Percentiles rank a stretch among this genome's conserved stretches.
Conservation (phyloP, 306 rosid genomes). For the Castanopsis chinensis region DNA sequence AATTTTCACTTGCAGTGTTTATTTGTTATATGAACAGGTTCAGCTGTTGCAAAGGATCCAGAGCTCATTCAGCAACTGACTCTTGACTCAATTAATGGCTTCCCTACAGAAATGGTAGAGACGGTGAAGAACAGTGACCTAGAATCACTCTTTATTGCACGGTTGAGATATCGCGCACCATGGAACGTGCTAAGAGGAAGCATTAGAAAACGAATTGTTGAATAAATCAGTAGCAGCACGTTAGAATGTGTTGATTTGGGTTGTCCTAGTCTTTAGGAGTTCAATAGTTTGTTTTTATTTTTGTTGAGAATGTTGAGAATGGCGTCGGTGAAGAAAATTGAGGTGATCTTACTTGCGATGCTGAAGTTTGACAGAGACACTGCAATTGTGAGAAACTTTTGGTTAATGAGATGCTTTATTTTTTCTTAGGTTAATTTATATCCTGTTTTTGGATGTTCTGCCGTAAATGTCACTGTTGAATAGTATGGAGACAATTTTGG, state of each 20-base stretch:
- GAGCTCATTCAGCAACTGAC: constrained; percentile 7
- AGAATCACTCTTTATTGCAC: constrained; percentile 3
- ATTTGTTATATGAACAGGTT: not conserved
- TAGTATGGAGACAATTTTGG: constrained; percentile 47
- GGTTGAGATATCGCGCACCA: constrained; percentile 8
- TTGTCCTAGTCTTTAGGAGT: no score
- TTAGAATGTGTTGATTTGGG: no score
- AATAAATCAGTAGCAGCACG: no score
- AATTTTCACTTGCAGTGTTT: not conserved
- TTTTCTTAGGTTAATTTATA: constrained; percentile 9
- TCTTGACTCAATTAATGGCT: not conserved
- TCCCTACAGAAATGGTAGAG: constrained; percentile 12
- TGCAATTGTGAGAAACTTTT: constrained; percentile 13
- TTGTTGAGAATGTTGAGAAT: constrained; percentile 32
- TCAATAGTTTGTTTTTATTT: no score
- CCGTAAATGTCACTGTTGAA: constrained; percentile 23
- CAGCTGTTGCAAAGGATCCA: constrained; percentile 4
- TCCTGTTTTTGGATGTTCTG: constrained; percentile 31
- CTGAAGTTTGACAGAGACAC: constrained; percentile 29
- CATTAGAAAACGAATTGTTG: not conserved
- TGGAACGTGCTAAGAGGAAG: constrained; percentile 13
- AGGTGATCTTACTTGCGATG: constrained; percentile 25
- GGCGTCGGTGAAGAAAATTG: constrained; percentile 51
- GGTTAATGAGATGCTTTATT: constrained; percentile 11
- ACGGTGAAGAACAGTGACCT: constrained; percentile 22